Base-by-base conservation (phyloP, 148 eudicot genomes). In the Arbutus unedo region DNA sequence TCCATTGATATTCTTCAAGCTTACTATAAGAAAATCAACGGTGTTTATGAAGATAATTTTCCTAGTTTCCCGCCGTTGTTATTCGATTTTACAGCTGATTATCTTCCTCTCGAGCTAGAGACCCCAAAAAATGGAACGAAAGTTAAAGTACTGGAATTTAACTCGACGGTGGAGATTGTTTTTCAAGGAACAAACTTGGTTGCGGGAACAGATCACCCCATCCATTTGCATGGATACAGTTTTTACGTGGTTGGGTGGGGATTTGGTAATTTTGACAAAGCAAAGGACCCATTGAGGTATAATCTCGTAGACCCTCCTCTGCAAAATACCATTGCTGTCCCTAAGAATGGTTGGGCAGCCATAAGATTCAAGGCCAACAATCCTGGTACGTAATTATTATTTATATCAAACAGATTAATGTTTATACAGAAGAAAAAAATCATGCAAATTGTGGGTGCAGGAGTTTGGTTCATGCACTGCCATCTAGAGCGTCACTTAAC, bases 401-500 rank as follows among this genome's bases (percentile, higher is more conserved):
- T 31, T 31, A 31, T 31, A 31, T 31, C 38, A 31, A 31, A 31
- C 38, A 31, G 38, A 31, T 31, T 31, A 31, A 31, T 31, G 38
- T 31, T 31, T 31, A 0, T 31, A 31, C 38, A 31, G 38, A 31
- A 31, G 38, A 31, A 31, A 31, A 31, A 31, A 31, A 31, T 31
- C 38, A 31, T 31, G 1, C 38, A 31, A 31, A 31, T 31, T 31
- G 38, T 25, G 19, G 53, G 47, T 2, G 48, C 79, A 85, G 89
- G 89, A 55, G 90, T 88, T 13, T 88, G 90, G 88, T 59, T 88
- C 9, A 77, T 88, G 86, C 90, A 88, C 53, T 88, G 90, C 31
- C 88, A 88, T 83, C n/a, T 85, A 4, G 88, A 88, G 84, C 84
- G 90, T 0, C 90, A 88, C 78, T 49, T 79, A 8, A 85, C 48